Evolutionary conservation across 176 grass and related monocot genomes (phyloP).

Genomic region (Alopecurus myosuroides): DNA sequence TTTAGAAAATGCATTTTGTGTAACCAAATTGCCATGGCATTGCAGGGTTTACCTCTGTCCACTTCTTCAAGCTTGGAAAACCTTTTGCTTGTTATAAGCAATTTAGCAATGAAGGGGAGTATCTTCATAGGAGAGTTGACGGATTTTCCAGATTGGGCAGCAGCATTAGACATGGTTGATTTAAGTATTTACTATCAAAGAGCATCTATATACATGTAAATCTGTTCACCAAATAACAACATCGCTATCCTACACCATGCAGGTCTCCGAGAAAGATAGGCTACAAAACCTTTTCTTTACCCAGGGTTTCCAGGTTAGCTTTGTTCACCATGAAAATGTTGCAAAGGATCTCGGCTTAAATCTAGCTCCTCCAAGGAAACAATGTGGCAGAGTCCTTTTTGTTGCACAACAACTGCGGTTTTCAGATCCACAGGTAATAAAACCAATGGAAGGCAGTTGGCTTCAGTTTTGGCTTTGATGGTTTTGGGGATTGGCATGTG

Average conservation of each 20-base stretch:
- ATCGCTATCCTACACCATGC: conserved; percentile 19
- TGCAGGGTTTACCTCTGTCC: conserved; percentile 70
- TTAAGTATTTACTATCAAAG: conserved; percentile 15
- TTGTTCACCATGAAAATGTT: conserved; percentile 48
- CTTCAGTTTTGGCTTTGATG: neutral
- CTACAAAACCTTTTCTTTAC: conserved; percentile 67
- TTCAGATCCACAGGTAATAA: conserved; percentile 90
- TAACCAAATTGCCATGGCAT: conserved; percentile 18
- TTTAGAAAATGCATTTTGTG: neutral
- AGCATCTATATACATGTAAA: neutral
- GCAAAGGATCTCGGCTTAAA: conserved; percentile 37
- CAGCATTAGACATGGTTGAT: conserved; percentile 39
- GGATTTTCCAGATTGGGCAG: conserved; percentile 28
- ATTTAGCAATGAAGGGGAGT: conserved; percentile 78
- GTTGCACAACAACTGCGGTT: conserved; percentile 71
- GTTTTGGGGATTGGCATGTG: neutral
- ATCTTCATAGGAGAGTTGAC: conserved; percentile 72
- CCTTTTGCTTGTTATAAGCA: conserved; percentile 60
- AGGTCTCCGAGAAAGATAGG: conserved; percentile 39
- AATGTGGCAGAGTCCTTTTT: conserved; percentile 42
- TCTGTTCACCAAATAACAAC: conserved; percentile 7
- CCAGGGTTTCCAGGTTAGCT: conserved; percentile 48
- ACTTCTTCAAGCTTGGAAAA: conserved; percentile 46
- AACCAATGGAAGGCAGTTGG: neutral
- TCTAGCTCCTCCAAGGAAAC: conserved; percentile 19